Base-by-base conservation (phyloP, 1,284 basidiomycete genomes). In the Malassezia slooffiae region DNA sequence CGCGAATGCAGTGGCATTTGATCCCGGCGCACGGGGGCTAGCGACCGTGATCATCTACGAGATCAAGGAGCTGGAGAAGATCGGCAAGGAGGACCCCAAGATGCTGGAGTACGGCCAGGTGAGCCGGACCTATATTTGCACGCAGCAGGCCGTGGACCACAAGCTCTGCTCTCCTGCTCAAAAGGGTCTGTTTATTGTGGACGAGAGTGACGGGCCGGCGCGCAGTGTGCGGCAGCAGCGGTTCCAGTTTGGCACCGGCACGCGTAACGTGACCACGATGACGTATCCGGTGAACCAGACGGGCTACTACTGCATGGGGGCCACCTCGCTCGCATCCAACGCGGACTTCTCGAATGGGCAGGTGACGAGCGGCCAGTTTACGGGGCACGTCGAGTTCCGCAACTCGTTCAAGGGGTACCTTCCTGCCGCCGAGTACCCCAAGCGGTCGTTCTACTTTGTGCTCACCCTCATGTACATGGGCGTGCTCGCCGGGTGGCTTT, bases 351-450 rank as follows among this genome's bases (percentile, higher is more conserved):
- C 45, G 11, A 12, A 26, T 5, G 17, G 34, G 3, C 4, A 77
- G 73, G 38, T 47, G 32, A 86, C 90, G 62, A 81, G 86, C n/a
- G 75, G 76, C 10, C 34, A 26, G 16, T 97, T 90, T 71, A 74
- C 75, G 7, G 91, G 88, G 21, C 72, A 76, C 21, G 82, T 96
- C 32, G 73, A 82, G 34, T 97, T 96, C 75, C 77, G 78, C 58
- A 96, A 95, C 70, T 80, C 76, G 3, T 96, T 96, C 68, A 73
- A 83, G 28, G 91, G 91, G 27, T 79, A 85, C 68, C 75, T 99
- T 15, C 79, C 91, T 3, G 89, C 90, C 3, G 79, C 84, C 2
- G 91, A 99, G 70, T 93, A 95, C 69, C 91, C 91, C n/a, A 99
- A 97, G 78, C 84, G 96, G 62, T 82, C 90, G 85, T 95, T 96